phyloP scores from a whole-genome alignment of 805 yeast genomes.

The Yueomyces sinensis region DNA sequence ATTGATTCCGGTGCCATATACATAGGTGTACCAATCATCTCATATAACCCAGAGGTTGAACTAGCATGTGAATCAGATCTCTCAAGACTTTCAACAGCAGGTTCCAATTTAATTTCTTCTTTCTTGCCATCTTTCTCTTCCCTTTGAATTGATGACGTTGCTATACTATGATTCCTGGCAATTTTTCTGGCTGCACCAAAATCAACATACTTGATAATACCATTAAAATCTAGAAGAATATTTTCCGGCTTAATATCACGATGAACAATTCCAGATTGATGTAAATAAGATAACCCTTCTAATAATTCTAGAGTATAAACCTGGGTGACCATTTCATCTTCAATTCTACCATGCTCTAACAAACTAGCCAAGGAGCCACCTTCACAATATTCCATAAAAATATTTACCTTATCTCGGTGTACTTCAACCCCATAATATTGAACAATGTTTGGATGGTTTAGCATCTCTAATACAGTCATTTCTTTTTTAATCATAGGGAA shows the following conservation, averaged over 20 bases:
- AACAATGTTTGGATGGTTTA: constrained; percentile 92
- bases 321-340: constrained; percentile 86
- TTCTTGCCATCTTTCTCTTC: neutral
- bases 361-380: constrained; percentile 85
- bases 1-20: constrained; percentile 97
- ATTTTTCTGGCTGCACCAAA: constrained; percentile 95
- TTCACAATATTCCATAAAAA: constrained; percentile 96
- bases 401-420: constrained; percentile 86
- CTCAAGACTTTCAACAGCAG: neutral
- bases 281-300: constrained; percentile 90
- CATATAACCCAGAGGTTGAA: constrained; percentile 8
- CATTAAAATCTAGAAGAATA: constrained; percentile 77
- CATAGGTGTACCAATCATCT: constrained; percentile 87
- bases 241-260: constrained; percentile 95
- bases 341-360: constrained; percentile 84
- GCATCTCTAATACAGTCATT: constrained; percentile 90
- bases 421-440: constrained; percentile 97
- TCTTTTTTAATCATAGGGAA: constrained; percentile 89
- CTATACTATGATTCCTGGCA: constrained; percentile 36
- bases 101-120: neutral
- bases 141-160: neutral
- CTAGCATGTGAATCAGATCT: neutral
- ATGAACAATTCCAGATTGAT: constrained; percentile 91
- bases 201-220: constrained; percentile 90
- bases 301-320: constrained; percentile 84